Conservation (phyloP, 208 protist species). For the Crithidia mellificae region DNA sequence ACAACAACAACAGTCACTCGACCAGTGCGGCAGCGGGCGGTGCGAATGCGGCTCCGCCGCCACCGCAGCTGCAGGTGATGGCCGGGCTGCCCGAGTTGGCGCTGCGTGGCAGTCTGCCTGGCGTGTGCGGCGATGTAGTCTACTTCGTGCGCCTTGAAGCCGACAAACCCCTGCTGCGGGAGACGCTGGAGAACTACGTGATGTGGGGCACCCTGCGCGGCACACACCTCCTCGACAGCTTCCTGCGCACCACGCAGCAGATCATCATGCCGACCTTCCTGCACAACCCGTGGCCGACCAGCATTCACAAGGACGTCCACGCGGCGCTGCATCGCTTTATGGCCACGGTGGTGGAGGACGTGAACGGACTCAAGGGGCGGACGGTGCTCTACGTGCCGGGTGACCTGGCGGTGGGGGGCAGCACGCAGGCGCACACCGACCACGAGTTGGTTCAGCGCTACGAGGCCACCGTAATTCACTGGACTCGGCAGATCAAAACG, state of each 20-base stretch:
- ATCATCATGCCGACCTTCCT: constrained; percentile 87
- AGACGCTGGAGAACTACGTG: constrained; percentile 86
- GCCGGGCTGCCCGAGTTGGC: constrained; percentile 39
- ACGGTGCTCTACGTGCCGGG: constrained; percentile 98
- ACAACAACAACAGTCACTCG: neutral
- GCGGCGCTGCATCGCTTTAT: constrained; percentile 97
- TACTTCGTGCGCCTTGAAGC: constrained; percentile 84
- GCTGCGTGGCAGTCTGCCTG: constrained; percentile 32
- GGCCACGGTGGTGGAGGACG: constrained; percentile 95
- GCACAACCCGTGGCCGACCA: constrained; percentile 93
- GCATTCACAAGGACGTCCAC: constrained; percentile 95
- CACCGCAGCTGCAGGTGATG: constrained; percentile 37
- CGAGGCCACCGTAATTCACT: constrained; percentile 97
- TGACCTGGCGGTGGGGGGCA: constrained; percentile 66
- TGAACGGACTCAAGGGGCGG: constrained; percentile 91
- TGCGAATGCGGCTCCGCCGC: neutral
- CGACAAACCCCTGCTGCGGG: constrained; percentile 79
- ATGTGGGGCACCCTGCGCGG: constrained; percentile 78
- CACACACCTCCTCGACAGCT: constrained; percentile 74
- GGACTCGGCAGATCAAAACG: constrained; percentile 98
- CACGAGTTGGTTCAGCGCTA: constrained; percentile 97
- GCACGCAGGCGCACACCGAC: constrained; percentile 75
- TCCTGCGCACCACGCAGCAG: constrained; percentile 85
- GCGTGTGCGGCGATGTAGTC: constrained; percentile 57
- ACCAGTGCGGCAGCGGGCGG: neutral